Evolutionary conservation across 345 rosid genomes (phyloP).

Genomic region (Corchorus olitorius): DNA sequence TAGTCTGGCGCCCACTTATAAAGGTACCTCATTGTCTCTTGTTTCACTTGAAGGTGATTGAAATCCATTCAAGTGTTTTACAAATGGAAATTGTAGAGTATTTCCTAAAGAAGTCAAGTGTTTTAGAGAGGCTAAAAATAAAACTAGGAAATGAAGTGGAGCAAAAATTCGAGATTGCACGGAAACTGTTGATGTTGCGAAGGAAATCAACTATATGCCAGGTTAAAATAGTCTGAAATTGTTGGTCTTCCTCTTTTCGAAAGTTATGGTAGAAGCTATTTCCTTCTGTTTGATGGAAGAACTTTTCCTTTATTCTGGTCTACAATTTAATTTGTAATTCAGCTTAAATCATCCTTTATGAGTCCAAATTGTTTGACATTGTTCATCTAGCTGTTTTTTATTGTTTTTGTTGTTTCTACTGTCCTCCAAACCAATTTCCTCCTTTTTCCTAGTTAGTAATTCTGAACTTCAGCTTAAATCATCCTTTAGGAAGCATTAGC

Average conservation of each 20-base stretch:
- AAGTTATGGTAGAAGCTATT: no score
- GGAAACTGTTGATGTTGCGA: neutral
- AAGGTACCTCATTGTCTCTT: neutral
- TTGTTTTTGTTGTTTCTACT: no score
- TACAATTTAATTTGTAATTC: no score
- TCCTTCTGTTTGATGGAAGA: no score
- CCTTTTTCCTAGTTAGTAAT: neutral
- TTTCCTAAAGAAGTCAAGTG: neutral
- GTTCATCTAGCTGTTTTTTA: neutral
- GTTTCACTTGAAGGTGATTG: neutral
- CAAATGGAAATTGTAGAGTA: neutral
- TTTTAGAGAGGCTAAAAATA: neutral
- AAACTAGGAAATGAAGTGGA: neutral
- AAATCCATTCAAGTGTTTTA: neutral
- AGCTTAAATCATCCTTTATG: no score
- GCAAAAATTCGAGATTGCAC: neutral
- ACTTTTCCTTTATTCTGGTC: no score
- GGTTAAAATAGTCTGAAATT: no score
- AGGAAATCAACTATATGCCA: neutral
- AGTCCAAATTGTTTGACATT: no score
- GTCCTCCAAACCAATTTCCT: no score
- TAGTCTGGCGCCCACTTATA: neutral
- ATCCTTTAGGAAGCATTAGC: neutral
- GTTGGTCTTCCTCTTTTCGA: no score
- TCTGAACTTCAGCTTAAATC: neutral